Conservation (phyloP, 768 basidiomycete genomes). For the Lactarius trivialis region DNA sequence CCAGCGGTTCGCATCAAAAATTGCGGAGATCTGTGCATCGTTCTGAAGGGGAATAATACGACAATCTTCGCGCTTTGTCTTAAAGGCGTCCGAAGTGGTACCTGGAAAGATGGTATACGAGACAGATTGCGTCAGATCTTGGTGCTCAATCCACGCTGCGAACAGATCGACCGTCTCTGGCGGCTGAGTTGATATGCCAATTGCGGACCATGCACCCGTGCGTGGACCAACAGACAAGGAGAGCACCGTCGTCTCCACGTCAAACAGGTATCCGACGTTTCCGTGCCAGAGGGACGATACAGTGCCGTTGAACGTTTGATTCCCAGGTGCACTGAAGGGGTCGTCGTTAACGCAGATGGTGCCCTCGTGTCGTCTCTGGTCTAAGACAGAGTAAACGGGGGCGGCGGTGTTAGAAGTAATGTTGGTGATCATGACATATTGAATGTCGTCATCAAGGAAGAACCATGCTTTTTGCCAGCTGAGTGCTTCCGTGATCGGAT, state of each 20-base stretch:
- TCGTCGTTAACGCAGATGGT: conserved; percentile 38
- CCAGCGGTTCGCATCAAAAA: conserved; percentile 38
- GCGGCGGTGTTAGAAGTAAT: conserved; percentile 39
- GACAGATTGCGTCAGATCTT: conserved; percentile 27
- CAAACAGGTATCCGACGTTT: conserved; percentile 54
- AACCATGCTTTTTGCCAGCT: conserved; percentile 69
- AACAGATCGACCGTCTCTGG: conserved; percentile 55
- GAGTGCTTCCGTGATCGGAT: conserved; percentile 49
- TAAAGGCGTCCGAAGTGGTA: conserved; percentile 35
- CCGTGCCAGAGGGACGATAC: conserved; percentile 54
- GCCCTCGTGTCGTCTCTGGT: conserved; percentile 48
- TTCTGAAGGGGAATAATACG: conserved; percentile 34
- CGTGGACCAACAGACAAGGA: conserved; percentile 42
- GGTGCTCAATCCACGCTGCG: conserved; percentile 51
- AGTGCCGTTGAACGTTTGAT: conserved; percentile 26
- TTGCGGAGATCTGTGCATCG: conserved; percentile 43
- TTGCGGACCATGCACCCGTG: conserved; percentile 50
- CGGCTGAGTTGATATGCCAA: conserved; percentile 48
- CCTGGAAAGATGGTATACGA: conserved; percentile 56
- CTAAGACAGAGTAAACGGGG: conserved; percentile 57
- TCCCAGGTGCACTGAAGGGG: conserved; percentile 1
- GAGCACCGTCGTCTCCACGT: conserved; percentile 26
- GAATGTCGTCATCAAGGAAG: conserved; percentile 58
- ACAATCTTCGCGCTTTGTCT: conserved; percentile 29
- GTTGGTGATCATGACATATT: conserved; percentile 54